Conservation (phyloP, 2,329 filamentous ascomycete genomes). For the Westerdykella aurantiaca region DNA sequence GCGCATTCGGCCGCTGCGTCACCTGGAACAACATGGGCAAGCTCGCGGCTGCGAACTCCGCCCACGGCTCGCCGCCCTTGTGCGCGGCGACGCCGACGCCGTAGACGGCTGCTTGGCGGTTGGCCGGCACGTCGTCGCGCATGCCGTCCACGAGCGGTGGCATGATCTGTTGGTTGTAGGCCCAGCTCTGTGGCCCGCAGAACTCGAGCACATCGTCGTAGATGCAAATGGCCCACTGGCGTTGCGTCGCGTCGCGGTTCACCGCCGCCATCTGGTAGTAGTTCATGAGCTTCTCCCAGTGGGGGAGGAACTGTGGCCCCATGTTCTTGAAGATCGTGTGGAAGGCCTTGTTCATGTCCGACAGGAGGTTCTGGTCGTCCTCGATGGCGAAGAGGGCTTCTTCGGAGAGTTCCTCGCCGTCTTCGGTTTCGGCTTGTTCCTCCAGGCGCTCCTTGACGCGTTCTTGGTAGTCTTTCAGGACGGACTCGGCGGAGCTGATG, state of each 20-base stretch:
- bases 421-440: constrained; percentile 75
- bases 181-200: constrained; percentile 81
- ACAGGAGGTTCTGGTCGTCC: constrained; percentile 91
- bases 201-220: constrained; percentile 98
- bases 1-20: constrained; percentile 71
- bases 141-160: constrained; percentile 83
- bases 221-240: constrained; percentile 98
- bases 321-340: constrained; percentile 99
- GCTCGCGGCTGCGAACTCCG: constrained; percentile 75
- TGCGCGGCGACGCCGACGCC: constrained; percentile 94
- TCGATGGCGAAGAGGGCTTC: constrained; percentile 88
- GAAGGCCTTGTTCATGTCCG: constrained; percentile 99
- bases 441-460: constrained; percentile 79
- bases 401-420: constrained; percentile 84
- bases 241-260: constrained; percentile 77
- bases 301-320: constrained; percentile 71
- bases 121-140: constrained; percentile 78
- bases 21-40: constrained; percentile 80
- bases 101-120: constrained; percentile 92
- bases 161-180: constrained; percentile 79
- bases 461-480: constrained; percentile 86
- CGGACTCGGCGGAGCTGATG: constrained; percentile 76
- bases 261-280: constrained; percentile 83
- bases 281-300: constrained; percentile 79
- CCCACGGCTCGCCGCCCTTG: constrained; percentile 81